Conservation (phyloP, 768 basidiomycete genomes). For the Agaricus sinodeliciosus region DNA sequence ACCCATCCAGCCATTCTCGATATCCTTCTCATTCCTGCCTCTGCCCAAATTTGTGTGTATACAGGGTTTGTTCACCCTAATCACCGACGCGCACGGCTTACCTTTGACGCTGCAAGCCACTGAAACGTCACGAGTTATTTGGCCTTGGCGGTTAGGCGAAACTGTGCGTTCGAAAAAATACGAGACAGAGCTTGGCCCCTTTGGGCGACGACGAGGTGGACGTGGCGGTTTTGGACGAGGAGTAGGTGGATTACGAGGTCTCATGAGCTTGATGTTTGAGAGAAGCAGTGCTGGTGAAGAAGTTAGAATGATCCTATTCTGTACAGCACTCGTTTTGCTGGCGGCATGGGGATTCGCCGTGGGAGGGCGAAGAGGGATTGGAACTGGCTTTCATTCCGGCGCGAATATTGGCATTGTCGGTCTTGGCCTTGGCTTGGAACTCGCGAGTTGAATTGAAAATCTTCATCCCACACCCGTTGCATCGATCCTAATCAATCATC, state of each 20-base stretch:
- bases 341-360: slow-evolving; percentile 43
- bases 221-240: slow-evolving; percentile 28
- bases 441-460: neutral
- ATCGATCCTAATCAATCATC: neutral
- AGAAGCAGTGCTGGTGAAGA: slow-evolving; percentile 63
- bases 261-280: slow-evolving; percentile 45
- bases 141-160: slow-evolving; percentile 44
- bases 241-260: slow-evolving; percentile 31
- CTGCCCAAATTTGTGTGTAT: slow-evolving; percentile 37
- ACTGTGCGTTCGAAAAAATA: slow-evolving; percentile 31
- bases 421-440: neutral
- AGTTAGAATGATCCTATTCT: slow-evolving; percentile 52
- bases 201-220: slow-evolving; percentile 13
- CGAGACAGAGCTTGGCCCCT: slow-evolving; percentile 33
- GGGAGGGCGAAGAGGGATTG: slow-evolving; percentile 13
- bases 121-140: slow-evolving; percentile 40
- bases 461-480: neutral
- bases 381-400: neutral
- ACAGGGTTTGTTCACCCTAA: slow-evolving; percentile 51
- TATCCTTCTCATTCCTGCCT: slow-evolving; percentile 31
- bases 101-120: slow-evolving; percentile 46
- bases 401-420: neutral
- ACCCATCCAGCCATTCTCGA: slow-evolving; percentile 4
- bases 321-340: slow-evolving; percentile 38
- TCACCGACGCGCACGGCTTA: slow-evolving; percentile 58